Evolutionary conservation across 306 rosid genomes (phyloP).

Genomic region (Neltuma alba): DNA sequence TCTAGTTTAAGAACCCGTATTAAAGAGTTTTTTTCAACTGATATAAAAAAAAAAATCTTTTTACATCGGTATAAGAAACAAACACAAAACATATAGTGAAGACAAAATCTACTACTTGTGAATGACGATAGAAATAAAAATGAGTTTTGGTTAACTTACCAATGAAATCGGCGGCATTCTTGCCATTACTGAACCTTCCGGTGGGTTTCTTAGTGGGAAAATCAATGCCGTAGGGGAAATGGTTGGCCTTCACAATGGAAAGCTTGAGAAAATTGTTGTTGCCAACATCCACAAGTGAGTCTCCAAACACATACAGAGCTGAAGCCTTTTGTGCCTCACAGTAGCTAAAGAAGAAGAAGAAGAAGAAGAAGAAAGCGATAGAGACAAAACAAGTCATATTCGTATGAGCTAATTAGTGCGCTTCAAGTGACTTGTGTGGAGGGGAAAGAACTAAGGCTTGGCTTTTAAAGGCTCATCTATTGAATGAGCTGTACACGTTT

Average conservation of each 20-base stretch:
- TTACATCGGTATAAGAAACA: too few species aligned
- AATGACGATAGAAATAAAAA: too few species aligned
- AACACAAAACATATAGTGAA: not conserved
- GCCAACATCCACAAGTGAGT: constrained; percentile 81
- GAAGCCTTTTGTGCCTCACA: constrained; percentile 54
- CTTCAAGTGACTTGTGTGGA: not conserved
- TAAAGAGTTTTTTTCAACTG: too few species aligned
- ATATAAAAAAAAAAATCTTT: too few species aligned
- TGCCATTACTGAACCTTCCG: constrained; percentile 84
- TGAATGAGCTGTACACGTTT: constrained; percentile 14
- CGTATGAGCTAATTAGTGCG: not conserved
- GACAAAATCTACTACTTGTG: too few species aligned
- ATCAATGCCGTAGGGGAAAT: constrained; percentile 70
- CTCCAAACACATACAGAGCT: constrained; percentile 77
- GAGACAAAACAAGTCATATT: constrained; percentile 13
- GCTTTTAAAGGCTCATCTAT: constrained; percentile 29
- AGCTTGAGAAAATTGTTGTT: constrained; percentile 67
- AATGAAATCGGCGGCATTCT: constrained; percentile 75
- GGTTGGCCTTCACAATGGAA: constrained; percentile 68
- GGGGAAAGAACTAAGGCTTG: constrained; percentile 7
- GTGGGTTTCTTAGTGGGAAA: constrained; percentile 62
- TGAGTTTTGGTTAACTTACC: constrained; percentile 41
- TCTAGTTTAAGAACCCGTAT: too few species aligned
- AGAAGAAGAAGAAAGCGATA: constrained; percentile 26
- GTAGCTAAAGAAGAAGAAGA: constrained; percentile 15